Conservation (phyloP, 1,139 yeast species). For the Magnusiomyces ingens region DNA sequence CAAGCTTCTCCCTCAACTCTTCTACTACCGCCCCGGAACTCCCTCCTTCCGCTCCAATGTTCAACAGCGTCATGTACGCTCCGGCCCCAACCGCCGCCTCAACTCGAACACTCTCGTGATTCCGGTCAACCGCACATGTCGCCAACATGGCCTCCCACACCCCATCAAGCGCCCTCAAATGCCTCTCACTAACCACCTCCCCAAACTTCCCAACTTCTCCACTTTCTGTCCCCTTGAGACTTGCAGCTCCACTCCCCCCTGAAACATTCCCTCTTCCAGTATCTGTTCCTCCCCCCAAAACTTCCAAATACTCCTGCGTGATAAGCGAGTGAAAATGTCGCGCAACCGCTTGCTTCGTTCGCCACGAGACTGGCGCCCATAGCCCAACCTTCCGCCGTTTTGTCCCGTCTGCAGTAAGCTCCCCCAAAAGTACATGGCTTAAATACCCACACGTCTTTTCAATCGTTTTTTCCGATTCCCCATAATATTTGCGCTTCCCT, state of each 20-base stretch:
- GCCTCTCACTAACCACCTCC: constrained; percentile 27
- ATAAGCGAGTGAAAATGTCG: background rate
- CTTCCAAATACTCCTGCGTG: background rate
- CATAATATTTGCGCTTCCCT: constrained; percentile 4
- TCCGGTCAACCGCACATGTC: constrained; percentile 39
- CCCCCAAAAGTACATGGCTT: background rate
- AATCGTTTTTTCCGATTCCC: constrained; percentile 3
- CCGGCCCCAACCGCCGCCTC: constrained; percentile 41
- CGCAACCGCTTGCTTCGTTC: constrained; percentile 42
- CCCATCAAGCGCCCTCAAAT: constrained; percentile 18
- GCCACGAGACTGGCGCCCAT: constrained; percentile 43
- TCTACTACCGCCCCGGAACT: background rate
- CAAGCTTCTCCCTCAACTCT: constrained; percentile 9
- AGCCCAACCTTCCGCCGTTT: background rate
- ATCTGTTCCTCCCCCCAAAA: background rate
- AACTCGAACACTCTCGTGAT: constrained; percentile 58
- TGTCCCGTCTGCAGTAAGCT: background rate
- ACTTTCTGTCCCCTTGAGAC: background rate
- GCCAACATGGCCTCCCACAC: constrained; percentile 30
- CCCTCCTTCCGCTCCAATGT: constrained; percentile 10
- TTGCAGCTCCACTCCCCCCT: background rate
- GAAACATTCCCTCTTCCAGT: background rate
- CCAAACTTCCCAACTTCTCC: constrained; percentile 16
- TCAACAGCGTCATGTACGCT: constrained; percentile 21
- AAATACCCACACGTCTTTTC: background rate